Evolutionary conservation across 2,329 filamentous ascomycete species (phyloP).

Genomic region (Tolypocladium endophyticum): DNA sequence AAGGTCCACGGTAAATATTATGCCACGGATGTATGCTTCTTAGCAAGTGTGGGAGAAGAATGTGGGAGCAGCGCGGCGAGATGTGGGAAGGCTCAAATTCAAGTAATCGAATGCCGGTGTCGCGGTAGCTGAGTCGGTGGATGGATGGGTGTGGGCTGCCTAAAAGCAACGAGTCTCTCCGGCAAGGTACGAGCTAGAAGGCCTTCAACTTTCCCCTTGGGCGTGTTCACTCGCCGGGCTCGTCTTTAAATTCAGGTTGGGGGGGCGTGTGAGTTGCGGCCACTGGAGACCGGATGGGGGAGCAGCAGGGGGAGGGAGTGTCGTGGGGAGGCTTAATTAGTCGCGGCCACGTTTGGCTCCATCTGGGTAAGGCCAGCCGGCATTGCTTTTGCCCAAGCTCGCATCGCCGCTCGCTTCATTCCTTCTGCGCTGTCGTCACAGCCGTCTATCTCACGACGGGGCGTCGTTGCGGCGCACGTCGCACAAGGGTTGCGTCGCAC

Average conservation of each 20-base stretch:
- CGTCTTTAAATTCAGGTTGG: background rate
- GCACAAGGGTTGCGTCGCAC: background rate
- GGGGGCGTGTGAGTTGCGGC: background rate
- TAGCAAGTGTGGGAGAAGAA: background rate
- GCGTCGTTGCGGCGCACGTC: background rate
- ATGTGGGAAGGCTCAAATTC: background rate
- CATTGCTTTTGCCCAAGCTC: constrained; percentile 1
- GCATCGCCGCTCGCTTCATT: background rate
- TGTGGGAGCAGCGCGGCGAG: background rate
- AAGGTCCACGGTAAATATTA: background rate
- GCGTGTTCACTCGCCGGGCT: background rate
- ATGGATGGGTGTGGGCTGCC: background rate
- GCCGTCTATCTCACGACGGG: background rate
- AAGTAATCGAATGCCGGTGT: background rate
- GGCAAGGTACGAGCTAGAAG: background rate
- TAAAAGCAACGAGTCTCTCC: background rate
- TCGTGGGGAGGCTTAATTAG: background rate
- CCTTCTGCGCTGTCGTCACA: background rate
- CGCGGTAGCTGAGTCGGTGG: background rate
- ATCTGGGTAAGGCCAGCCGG: constrained; percentile 5
- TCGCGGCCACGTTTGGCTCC: constrained; percentile 1
- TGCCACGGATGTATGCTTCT: background rate
- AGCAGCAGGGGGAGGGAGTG: background rate
- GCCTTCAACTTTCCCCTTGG: background rate
- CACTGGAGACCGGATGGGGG: background rate